phyloP scores from a whole-genome alignment of 495 filamentous ascomycete species.

The Podospora anserina region DNA sequence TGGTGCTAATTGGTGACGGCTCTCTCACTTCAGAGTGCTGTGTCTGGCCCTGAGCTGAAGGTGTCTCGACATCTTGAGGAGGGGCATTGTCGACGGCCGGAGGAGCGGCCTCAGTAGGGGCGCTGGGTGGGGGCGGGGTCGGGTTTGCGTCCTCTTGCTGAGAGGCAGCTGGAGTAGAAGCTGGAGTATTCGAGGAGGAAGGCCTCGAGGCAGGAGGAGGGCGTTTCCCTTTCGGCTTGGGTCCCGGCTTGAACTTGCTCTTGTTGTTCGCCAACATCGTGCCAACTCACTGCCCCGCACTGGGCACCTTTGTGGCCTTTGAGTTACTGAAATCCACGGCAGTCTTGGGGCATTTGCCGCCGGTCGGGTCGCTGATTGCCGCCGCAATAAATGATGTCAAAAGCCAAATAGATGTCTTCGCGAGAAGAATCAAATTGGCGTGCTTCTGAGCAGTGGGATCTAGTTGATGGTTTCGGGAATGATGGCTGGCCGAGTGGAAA shows the following conservation, averaged over 20 bases:
- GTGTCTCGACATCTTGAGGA: background rate
- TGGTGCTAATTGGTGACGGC: background rate
- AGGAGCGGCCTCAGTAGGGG: background rate
- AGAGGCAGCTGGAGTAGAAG: background rate
- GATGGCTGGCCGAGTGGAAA: background rate
- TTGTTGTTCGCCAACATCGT: slow-evolving; percentile 48
- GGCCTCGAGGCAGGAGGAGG: background rate
- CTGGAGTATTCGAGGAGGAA: slow-evolving; percentile 4
- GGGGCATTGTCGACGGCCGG: background rate
- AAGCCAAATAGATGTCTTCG: background rate
- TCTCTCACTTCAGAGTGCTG: background rate
- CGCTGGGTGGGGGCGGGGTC: background rate
- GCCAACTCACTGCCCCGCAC: slow-evolving; percentile 23
- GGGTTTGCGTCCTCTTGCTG: slow-evolving; percentile 5
- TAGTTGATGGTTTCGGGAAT: background rate
- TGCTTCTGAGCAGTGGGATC: background rate
- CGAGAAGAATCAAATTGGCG: background rate
- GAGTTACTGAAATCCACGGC: background rate
- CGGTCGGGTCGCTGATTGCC: background rate
- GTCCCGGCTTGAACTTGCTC: slow-evolving; percentile 44
- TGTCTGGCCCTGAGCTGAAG: background rate
- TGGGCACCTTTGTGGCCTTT: background rate
- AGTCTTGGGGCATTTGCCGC: too few species aligned
- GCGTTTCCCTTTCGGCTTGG: background rate
- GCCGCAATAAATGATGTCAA: background rate